Conservation (phyloP, 257 asterid species). For the Leonotis leonurus region DNA sequence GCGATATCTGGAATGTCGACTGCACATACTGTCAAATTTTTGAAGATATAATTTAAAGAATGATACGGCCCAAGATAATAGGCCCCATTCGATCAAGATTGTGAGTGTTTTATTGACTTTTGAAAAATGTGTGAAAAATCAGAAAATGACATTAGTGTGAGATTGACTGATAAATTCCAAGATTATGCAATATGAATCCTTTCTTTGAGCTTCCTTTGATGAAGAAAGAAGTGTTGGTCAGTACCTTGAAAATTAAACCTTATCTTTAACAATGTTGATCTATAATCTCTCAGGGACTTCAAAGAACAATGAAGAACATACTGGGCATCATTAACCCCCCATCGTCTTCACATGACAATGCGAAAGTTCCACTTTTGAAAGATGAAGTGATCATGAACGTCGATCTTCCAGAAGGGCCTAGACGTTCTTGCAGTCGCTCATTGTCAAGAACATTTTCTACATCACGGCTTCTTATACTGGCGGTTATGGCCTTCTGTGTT, state of each 20-base stretch:
- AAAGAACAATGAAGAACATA: constrained; percentile 17
- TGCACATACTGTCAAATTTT: too few species aligned
- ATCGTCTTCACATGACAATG: constrained; percentile 21
- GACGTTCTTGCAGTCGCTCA: constrained; percentile 30
- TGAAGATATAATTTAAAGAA: too few species aligned
- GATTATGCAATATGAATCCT: too few species aligned
- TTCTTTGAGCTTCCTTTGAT: too few species aligned
- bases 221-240: too few species aligned
- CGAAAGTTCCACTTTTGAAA: constrained; percentile 50
- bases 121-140: too few species aligned
- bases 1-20: neutral
- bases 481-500: constrained; percentile 36
- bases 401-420: constrained; percentile 26
- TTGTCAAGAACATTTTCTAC: constrained; percentile 25
- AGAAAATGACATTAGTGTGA: too few species aligned
- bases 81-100: too few species aligned
- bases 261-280: neutral
- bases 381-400: constrained; percentile 45
- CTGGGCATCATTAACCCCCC: constrained; percentile 9
- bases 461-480: constrained; percentile 41
- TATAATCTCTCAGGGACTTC: constrained; percentile 34
- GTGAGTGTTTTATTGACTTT: too few species aligned
- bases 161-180: too few species aligned
- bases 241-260: neutral
- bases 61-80: too few species aligned